These are phyloP conservation scores for Seiridium cupressi DNA, from an alignment of 2,329 filamentous ascomycete genomes.

Conservation along the genomic window DNA sequence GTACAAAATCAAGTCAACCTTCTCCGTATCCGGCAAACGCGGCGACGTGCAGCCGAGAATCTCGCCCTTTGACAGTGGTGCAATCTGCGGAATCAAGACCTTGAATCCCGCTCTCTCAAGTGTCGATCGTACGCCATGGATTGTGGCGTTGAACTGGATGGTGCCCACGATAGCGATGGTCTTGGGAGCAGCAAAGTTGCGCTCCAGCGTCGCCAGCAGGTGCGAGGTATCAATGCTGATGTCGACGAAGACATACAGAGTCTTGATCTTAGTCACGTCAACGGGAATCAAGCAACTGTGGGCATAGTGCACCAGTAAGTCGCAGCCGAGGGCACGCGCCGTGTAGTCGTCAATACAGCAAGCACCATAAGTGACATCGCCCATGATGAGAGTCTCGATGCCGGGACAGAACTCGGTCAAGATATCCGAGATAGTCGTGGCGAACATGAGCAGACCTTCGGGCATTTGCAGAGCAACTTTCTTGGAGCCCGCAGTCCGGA, in stretches of 20 bases:
- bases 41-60: conserved; percentile 97
- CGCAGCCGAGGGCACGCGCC: conserved; percentile 87
- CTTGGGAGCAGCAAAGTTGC: conserved; percentile 83
- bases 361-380: conserved; percentile 96
- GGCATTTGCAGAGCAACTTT: conserved; percentile 95
- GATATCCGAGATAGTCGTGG: conserved; percentile 96
- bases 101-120: conserved; percentile 83
- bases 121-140: conserved; percentile 77
- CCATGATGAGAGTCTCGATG: conserved; percentile 95
- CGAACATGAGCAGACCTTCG: conserved; percentile 91
- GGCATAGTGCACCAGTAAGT: conserved; percentile 93
- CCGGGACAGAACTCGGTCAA: conserved; percentile 90
- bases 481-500: conserved; percentile 75
- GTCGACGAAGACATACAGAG: conserved; percentile 96
- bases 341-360: conserved; percentile 99
- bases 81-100: conserved; percentile 86
- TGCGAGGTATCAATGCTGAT: conserved; percentile 93
- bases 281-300: conserved; percentile 96
- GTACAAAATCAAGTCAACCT: conserved; percentile 56
- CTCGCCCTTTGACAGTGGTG: conserved; percentile 89
- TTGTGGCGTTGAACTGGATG: conserved; percentile 97
- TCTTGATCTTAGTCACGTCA: conserved; percentile 94
- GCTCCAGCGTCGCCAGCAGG: conserved; percentile 79
- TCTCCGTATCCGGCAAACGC: conserved; percentile 54
- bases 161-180: conserved; percentile 92